Conservation (phyloP, 306 rosid species). For the Amphicarpaea edgeworthii region DNA sequence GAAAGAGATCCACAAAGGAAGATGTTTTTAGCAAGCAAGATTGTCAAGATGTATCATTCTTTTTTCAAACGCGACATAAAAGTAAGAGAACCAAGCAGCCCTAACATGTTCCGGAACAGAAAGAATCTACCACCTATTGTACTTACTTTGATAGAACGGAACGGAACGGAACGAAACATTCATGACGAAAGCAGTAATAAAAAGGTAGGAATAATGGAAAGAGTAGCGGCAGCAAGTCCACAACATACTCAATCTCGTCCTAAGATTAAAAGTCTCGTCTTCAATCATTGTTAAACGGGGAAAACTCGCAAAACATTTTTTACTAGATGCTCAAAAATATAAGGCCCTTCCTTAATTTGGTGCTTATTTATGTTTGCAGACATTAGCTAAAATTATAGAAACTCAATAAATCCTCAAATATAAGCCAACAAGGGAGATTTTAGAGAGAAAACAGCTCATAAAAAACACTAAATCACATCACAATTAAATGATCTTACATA, state of each 20-base stretch:
- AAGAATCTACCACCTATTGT: neutral
- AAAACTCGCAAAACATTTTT: constrained; percentile 6
- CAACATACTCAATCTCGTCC: too few species aligned
- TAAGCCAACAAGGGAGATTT: constrained; percentile 16
- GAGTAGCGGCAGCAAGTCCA: too few species aligned
- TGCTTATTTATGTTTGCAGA: constrained; percentile 16
- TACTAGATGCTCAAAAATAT: constrained; percentile 13
- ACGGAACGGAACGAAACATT: neutral
- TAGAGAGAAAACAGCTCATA: constrained; percentile 41
- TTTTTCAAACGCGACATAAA: neutral
- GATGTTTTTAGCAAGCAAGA: neutral
- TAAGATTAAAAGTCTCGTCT: too few species aligned
- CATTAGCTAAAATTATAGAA: constrained; percentile 13
- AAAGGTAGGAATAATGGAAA: too few species aligned
- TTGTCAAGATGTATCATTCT: neutral
- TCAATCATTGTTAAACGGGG: neutral
- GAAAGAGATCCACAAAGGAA: neutral
- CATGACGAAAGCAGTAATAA: neutral
- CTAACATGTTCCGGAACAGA: neutral
- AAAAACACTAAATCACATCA: constrained; percentile 58
- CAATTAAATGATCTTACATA: constrained; percentile 54
- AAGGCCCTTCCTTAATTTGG: constrained; percentile 26
- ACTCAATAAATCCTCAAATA: constrained; percentile 17
- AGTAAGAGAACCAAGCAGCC: neutral
- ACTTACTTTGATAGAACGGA: neutral